Evolutionary conservation across 2,329 filamentous ascomycete genomes (phyloP), one percentile per base, ranked within the genome.

Genomic region (Pseudogymnoascus sp.): DNA sequence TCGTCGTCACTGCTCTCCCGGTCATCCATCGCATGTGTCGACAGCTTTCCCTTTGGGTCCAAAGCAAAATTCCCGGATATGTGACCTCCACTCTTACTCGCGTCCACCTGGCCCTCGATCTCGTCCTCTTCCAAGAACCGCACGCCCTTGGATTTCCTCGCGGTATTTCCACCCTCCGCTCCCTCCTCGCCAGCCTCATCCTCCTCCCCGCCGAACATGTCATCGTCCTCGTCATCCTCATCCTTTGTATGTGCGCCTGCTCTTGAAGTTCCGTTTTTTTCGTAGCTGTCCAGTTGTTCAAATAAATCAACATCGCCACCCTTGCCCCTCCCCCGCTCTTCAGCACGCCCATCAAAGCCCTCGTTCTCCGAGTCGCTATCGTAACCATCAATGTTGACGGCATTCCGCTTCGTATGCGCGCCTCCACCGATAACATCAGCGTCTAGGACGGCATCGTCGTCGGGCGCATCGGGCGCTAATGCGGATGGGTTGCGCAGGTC

Each of bases 311-410:
- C 78, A n/a, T 81, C 74, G 63, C 78, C 78, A 29, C 75, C 71
- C 68, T 76, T 76, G 14, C 65, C 68, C 63, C 72, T 79, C 61
- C 76, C 78, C 66, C 83, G 83, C 62, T 82, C 81, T 63, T 87
- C 85, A 5, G 89, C 88, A 60, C 90, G 84, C 33, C 83, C 83
- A 68, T 94, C 84, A 74, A 96, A 95, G 49, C 90, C 92, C 72
- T 97, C 94, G 67, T 95, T 93, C 61, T 89, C 85, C 2, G 93
- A 96, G 75, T 99, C 94, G 8, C 89, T 94, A 69, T 97, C 93
- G 77, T 97, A 99, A 60, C 94, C 94, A 71, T 97, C 94, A 41
- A 99, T 86, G 71, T 97, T 97, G 62, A 99, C 90, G 0, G 93
- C 94, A 68, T 93, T 93, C 66, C 94, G 90, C 74, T 96, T 96